Percentiles rank a stretch among this genome's conserved stretches.
Evolutionary conservation across 2,329 filamentous ascomycete species (phyloP).

Genomic region (Zymoseptoria crescenta): DNA sequence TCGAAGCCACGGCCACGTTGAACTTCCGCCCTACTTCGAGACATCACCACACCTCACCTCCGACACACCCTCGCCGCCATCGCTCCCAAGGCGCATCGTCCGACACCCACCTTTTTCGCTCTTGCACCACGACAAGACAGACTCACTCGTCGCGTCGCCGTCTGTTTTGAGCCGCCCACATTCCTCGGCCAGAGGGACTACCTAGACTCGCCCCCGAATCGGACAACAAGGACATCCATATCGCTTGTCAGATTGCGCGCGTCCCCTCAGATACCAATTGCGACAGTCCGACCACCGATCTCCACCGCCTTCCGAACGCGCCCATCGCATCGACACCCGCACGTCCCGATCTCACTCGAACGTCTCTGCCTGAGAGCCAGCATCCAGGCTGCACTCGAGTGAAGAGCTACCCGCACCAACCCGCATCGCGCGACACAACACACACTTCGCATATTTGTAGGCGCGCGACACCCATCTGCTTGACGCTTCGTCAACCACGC

Average conservation of each 20-base stretch:
- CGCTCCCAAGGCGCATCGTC: background rate
- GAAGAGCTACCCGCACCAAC: background rate
- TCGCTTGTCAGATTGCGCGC: constrained; percentile 11
- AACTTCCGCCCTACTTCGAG: no score
- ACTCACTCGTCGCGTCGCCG: background rate
- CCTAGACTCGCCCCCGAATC: constrained; percentile 10
- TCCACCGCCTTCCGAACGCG: constrained; percentile 2
- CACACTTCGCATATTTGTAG: constrained; percentile 4
- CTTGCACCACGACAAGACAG: background rate
- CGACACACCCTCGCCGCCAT: background rate
- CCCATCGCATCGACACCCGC: constrained; percentile 1
- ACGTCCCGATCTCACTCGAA: background rate
- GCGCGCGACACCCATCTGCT: constrained; percentile 1
- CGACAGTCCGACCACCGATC: constrained; percentile 8
- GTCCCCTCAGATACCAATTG: constrained; percentile 8
- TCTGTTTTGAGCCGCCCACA: constrained; percentile 10
- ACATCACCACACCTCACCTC: background rate
- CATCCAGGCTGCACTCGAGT: background rate
- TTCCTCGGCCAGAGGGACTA: constrained; percentile 11
- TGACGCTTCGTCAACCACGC: background rate
- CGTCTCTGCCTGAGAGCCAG: background rate
- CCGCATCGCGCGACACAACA: constrained; percentile 1
- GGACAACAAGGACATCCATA: constrained; percentile 17
- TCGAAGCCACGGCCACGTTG: no score
- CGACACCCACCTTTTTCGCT: background rate